These are phyloP conservation scores for Solanum hybrid DNA, from an alignment of 305 asterid genomes.

Conservation along the genomic window DNA sequence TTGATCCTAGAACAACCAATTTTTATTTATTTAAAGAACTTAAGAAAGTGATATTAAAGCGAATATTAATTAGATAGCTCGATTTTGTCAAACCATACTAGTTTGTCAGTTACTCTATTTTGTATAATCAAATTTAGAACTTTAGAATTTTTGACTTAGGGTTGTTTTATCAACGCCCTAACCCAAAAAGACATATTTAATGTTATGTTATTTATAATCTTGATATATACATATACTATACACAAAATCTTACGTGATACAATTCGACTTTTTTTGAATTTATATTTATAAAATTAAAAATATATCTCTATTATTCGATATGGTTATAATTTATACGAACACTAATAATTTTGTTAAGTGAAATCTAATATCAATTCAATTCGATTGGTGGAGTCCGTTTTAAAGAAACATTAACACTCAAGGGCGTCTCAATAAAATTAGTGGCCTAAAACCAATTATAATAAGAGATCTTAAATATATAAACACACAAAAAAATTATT, in stretches of 20 bases:
- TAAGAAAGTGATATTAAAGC: neutral
- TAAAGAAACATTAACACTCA: too few species aligned
- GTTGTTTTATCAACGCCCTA: neutral
- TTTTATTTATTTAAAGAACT: neutral
- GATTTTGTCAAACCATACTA: neutral
- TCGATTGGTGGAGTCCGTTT: neutral
- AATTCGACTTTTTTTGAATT: neutral
- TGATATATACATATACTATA: too few species aligned
- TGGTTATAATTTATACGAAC: too few species aligned
- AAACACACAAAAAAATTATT: too few species aligned
- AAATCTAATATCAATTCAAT: neutral
- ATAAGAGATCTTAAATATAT: too few species aligned
- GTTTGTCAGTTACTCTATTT: neutral
- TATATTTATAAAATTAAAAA: neutral
- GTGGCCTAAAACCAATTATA: too few species aligned
- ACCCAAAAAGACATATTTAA: too few species aligned
- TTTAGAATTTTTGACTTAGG: too few species aligned
- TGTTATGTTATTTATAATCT: neutral
- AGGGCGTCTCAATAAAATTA: too few species aligned
- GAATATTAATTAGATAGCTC: neutral
- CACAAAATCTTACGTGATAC: too few species aligned
- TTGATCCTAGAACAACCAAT: neutral
- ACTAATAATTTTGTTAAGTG: too few species aligned
- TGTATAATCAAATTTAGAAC: neutral
- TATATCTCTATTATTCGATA: neutral